phyloP scores from a whole-genome alignment of 2,329 filamentous ascomycete genomes.

The Alternaria rosae region DNA sequence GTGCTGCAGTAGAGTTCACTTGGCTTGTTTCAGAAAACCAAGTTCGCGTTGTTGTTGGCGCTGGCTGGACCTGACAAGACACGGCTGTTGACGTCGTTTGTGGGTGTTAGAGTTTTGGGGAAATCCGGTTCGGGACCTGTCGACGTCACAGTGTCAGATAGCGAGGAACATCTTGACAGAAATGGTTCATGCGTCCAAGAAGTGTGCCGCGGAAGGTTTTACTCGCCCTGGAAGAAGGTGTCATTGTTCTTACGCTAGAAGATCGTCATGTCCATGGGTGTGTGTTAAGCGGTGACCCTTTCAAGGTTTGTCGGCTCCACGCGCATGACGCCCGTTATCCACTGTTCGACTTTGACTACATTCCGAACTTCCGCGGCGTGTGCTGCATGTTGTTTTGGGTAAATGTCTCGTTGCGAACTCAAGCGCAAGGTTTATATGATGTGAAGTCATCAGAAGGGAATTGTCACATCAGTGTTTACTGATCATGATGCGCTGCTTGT shows the following conservation, averaged over 20 bases:
- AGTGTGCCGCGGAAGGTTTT: not conserved
- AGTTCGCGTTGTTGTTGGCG: not conserved
- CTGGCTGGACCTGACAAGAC: not conserved
- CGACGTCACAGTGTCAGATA: not conserved
- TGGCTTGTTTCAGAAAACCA: not conserved
- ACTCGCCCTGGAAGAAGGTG: not conserved
- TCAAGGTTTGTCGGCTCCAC: not conserved
- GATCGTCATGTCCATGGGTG: not conserved
- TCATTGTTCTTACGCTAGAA: not conserved
- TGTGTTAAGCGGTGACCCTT: not conserved
- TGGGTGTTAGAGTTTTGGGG: not conserved
- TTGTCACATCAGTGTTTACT: conserved; percentile 4
- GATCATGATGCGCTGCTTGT: conserved; percentile 15
- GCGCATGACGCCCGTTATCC: not conserved
- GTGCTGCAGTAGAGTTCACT: not conserved
- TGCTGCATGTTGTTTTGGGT: not conserved
- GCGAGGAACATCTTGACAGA: not conserved
- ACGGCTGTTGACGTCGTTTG: not conserved
- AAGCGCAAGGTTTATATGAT: not conserved
- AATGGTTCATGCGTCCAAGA: not conserved
- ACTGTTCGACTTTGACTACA: not conserved
- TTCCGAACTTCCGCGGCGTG: not conserved
- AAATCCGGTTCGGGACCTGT: not conserved
- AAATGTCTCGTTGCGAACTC: not conserved
- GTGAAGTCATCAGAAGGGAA: conserved; percentile 1